phyloP scores from a whole-genome alignment of 2,329 filamentous ascomycete species.

The Ophiosphaerella korrae region DNA sequence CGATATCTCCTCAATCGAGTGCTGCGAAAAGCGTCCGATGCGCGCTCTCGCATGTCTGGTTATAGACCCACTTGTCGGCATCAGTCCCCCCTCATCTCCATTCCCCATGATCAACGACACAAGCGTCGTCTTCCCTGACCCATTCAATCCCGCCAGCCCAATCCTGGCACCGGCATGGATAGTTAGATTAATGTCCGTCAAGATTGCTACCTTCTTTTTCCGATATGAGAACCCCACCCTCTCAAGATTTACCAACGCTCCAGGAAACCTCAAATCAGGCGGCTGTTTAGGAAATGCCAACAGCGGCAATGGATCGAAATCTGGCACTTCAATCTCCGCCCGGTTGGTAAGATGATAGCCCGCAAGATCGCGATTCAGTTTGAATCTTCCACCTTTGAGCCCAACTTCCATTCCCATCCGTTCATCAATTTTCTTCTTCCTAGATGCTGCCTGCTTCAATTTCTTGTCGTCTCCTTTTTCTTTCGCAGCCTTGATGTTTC shows the following conservation, averaged over 20 bases:
- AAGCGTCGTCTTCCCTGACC: slow-evolving; percentile 80
- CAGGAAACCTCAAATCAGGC: slow-evolving; percentile 74
- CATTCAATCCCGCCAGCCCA: slow-evolving; percentile 79
- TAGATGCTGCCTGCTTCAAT: slow-evolving; percentile 80
- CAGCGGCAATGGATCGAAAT: slow-evolving; percentile 61
- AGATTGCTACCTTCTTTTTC: slow-evolving; percentile 49
- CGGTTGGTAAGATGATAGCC: slow-evolving; percentile 58
- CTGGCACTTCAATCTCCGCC: slow-evolving; percentile 73
- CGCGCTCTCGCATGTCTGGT: slow-evolving; percentile 71
- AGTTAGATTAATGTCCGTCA: slow-evolving; percentile 69
- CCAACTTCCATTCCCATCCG: slow-evolving; percentile 77
- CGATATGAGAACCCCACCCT: slow-evolving; percentile 69
- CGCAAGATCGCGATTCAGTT: slow-evolving; percentile 73
- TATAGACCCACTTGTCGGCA: slow-evolving; percentile 66
- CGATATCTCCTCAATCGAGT: slow-evolving; percentile 73
- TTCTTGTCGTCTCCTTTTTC: slow-evolving; percentile 83
- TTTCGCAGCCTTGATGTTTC: slow-evolving; percentile 76
- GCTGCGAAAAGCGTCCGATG: slow-evolving; percentile 79
- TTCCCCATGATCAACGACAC: slow-evolving; percentile 70
- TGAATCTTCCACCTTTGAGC: slow-evolving; percentile 75
- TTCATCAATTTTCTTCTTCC: slow-evolving; percentile 84
- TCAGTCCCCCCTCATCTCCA: slow-evolving; percentile 40
- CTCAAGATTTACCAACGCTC: slow-evolving; percentile 74
- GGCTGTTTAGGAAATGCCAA: slow-evolving; percentile 65
- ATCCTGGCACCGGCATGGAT: slow-evolving; percentile 75